Evolutionary conservation across 345 rosid genomes (phyloP).

Genomic region (Tarenaya hassleriana): DNA sequence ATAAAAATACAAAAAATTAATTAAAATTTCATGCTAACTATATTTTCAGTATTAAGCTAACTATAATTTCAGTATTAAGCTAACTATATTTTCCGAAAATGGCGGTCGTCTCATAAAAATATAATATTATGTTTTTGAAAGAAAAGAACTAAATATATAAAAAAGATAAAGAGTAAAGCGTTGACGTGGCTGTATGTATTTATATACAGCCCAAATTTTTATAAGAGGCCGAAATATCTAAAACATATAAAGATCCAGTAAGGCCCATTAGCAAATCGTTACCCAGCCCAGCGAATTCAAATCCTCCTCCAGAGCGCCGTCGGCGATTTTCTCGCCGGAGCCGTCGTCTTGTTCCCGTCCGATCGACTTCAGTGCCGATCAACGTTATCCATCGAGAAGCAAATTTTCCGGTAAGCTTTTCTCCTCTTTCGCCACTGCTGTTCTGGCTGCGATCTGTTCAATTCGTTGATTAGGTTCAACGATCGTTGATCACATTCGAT

Average conservation of each 20-base stretch:
- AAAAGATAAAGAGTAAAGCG: no score
- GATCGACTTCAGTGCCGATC: not conserved
- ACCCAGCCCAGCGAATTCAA: slow-evolving; percentile 22
- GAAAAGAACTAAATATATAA: no score
- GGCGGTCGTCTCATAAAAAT: no score
- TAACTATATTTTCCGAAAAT: no score
- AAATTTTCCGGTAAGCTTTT: slow-evolving; percentile 11
- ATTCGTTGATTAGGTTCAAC: slow-evolving; percentile 8
- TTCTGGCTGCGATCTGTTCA: slow-evolving; percentile 2
- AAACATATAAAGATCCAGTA: not conserved
- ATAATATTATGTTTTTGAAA: no score
- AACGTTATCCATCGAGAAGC: not conserved
- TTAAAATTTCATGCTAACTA: no score
- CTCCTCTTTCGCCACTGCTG: not conserved
- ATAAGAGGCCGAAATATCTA: no score
- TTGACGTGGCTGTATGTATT: no score
- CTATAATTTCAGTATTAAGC: no score
- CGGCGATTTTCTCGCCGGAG: slow-evolving; percentile 23
- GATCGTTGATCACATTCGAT: not conserved
- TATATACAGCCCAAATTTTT: no score
- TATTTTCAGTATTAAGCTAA: no score
- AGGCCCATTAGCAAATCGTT: slow-evolving; percentile 8
- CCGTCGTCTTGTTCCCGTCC: slow-evolving; percentile 11
- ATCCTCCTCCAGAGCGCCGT: slow-evolving; percentile 5
- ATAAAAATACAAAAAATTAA: no score